Conservation (phyloP, 768 basidiomycete species). For the Boletus sensibilis region DNA sequence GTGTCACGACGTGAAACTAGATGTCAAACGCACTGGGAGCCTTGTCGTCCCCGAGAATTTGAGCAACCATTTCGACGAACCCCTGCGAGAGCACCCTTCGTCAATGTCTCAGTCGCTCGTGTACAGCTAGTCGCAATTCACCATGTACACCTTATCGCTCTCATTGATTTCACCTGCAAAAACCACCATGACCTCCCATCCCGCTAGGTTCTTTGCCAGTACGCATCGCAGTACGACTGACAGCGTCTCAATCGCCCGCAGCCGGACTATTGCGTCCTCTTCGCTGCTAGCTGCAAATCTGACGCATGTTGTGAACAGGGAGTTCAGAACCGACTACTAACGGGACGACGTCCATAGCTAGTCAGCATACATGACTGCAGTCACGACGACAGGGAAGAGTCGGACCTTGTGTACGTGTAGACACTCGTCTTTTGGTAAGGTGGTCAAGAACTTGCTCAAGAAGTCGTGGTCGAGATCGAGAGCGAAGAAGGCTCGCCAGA, state of each 20-base stretch:
- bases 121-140: conserved; percentile 8
- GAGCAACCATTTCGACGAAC: conserved; percentile 48
- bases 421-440: conserved; percentile 49
- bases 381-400: not conserved
- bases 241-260: conserved; percentile 53
- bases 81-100: conserved; percentile 35
- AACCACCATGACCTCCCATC: conserved; percentile 74
- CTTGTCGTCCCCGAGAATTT: conserved; percentile 43
- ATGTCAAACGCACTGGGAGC: conserved; percentile 35
- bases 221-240: conserved; percentile 46
- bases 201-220: conserved; percentile 56
- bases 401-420: conserved; percentile 51
- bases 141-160: conserved; percentile 61
- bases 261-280: conserved; percentile 15
- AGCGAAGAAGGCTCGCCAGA: conserved; percentile 54
- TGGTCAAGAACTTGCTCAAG: conserved; percentile 40
- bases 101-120: not conserved
- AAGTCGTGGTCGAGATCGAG: conserved; percentile 52
- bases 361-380: conserved; percentile 6
- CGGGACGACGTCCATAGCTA: conserved; percentile 10
- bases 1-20: not conserved
- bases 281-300: conserved; percentile 35
- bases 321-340: conserved; percentile 50
- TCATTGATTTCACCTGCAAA: conserved; percentile 58
- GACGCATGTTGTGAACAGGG: conserved; percentile 49